These are phyloP conservation scores for Sambucus nigra DNA, from an alignment of 129 eudicot species.

Conservation along the genomic window DNA sequence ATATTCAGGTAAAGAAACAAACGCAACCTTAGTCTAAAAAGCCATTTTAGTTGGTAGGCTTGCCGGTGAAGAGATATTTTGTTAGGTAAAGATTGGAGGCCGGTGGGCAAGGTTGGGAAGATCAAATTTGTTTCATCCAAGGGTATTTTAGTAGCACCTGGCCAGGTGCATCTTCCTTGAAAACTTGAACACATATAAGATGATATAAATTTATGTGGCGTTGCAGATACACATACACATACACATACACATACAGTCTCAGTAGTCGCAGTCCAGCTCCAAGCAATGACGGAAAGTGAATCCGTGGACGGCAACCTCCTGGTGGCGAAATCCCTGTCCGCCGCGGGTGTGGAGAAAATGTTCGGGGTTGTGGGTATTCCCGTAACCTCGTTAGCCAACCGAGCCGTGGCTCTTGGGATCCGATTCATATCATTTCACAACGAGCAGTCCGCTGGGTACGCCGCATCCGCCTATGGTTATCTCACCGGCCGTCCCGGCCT, in stretches of 20 bases:
- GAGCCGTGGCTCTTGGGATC: conserved; percentile 68
- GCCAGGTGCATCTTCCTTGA: not conserved
- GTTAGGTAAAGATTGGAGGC: too few species aligned
- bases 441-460: conserved; percentile 98
- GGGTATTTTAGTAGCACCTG: not conserved
- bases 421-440: conserved; percentile 97
- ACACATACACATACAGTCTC: not conserved
- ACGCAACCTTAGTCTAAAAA: too few species aligned
- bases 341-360: conserved; percentile 73
- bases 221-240: too few species aligned
- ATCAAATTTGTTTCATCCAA: not conserved
- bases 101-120: not conserved
- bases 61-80: too few species aligned
- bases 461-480: conserved; percentile 96
- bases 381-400: conserved; percentile 83
- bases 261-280: not conserved
- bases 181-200: too few species aligned
- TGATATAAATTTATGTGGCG: too few species aligned
- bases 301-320: conserved; percentile 62
- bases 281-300: conserved; percentile 31
- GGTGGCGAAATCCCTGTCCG: conserved; percentile 60
- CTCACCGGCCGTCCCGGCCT: conserved; percentile 77
- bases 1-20: too few species aligned
- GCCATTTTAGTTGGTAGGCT: too few species aligned
- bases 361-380: conserved; percentile 99